These are phyloP conservation scores for Naumovozyma castellii DNA, from an alignment of 805 yeast species.

Conservation along the genomic window DNA sequence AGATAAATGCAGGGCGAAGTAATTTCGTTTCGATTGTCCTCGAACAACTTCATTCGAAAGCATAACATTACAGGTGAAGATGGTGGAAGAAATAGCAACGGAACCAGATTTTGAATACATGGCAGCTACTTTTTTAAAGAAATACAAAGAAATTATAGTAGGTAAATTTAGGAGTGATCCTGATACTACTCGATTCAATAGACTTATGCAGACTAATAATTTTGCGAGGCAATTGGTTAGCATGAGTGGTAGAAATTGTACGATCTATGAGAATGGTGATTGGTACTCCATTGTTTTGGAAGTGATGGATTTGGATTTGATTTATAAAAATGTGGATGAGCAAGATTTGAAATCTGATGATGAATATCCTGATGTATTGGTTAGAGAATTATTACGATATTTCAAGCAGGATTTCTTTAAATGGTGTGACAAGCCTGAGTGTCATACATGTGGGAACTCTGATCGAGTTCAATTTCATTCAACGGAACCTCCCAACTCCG, in stretches of 20 bases:
- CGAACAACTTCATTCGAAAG: too few relatives aligned
- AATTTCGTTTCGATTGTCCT: too few relatives aligned
- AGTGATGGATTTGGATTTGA: conserved; percentile 46
- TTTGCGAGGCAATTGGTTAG: conserved; percentile 21
- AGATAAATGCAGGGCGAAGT: too few relatives aligned
- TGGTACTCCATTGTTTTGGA: conserved; percentile 53
- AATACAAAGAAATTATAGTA: conserved; percentile 15
- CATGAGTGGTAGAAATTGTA: conserved; percentile 16
- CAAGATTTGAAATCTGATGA: conserved; percentile 27
- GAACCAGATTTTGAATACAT: neutral
- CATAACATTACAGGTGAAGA: too few relatives aligned
- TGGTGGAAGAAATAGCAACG: neutral
- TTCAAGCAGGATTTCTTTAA: conserved; percentile 70
- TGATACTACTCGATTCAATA: conserved; percentile 7
- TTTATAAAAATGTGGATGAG: conserved; percentile 53
- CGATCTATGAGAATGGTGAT: conserved; percentile 34
- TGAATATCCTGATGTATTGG: conserved; percentile 47
- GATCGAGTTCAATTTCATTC: conserved; percentile 33
- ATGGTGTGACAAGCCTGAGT: conserved; percentile 72
- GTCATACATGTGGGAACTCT: conserved; percentile 41
- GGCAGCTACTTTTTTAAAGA: conserved; percentile 16
- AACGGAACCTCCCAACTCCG: conserved; percentile 33
- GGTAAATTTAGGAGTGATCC: conserved; percentile 13
- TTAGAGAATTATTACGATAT: conserved; percentile 51
- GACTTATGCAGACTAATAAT: conserved; percentile 12